Evolutionary conservation across 306 rosid species (phyloP).

Genomic region (Begonia peltatifolia): DNA sequence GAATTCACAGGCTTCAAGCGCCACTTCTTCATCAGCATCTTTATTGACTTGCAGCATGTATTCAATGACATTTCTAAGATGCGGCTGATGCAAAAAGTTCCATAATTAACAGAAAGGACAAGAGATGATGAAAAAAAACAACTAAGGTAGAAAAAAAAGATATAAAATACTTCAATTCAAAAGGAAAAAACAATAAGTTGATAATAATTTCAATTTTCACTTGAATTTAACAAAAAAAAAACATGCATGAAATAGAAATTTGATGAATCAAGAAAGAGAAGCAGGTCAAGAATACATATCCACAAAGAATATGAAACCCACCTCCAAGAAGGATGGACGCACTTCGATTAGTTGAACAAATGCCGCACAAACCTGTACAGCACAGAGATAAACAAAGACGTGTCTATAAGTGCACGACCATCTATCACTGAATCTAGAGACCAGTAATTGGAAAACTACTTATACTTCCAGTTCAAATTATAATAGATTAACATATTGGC

Average conservation of each 20-base stretch:
- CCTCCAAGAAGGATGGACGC: slow-evolving; percentile 88
- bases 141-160: no score
- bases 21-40: slow-evolving; percentile 87
- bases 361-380: slow-evolving; percentile 82
- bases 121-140: not conserved
- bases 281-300: slow-evolving; percentile 1
- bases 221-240: not conserved
- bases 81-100: slow-evolving; percentile 45
- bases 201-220: not conserved
- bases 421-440: no score
- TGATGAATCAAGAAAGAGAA: slow-evolving; percentile 1
- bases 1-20: slow-evolving; percentile 99
- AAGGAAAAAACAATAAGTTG: not conserved
- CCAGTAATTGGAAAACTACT: no score
- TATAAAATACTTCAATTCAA: not conserved
- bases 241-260: not conserved
- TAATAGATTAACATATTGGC: no score
- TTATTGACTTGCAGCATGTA: slow-evolving; percentile 98
- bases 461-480: no score
- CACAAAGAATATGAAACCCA: slow-evolving; percentile 11
- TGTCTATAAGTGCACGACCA: slow-evolving; percentile 6
- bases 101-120: not conserved
- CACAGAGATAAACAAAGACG: slow-evolving; percentile 4
- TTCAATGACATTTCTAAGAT: slow-evolving; percentile 67
- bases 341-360: slow-evolving; percentile 98